Evolutionary conservation across 371 early-diverging fungal genomes (phyloP).

Genomic region (Circinella umbellata): DNA sequence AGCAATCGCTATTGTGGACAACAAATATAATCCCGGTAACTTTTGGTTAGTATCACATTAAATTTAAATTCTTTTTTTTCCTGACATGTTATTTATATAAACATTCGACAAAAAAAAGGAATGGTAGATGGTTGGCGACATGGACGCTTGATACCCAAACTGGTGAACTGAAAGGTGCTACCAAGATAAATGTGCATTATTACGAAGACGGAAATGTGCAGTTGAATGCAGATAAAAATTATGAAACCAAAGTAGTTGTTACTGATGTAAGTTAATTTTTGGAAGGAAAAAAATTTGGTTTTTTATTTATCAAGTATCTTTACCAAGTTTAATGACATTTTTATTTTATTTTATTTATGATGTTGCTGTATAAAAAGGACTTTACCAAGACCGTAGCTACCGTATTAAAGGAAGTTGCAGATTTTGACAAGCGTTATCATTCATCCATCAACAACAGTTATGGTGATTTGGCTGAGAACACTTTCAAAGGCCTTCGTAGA

Average conservation of each 20-base stretch:
- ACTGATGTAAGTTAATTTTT: slow-evolving; percentile 27
- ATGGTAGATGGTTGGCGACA: slow-evolving; percentile 89
- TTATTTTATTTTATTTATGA: background rate
- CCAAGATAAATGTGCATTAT: slow-evolving; percentile 90
- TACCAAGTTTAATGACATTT: too few relatives aligned
- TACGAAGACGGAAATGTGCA: slow-evolving; percentile 99
- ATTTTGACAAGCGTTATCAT: slow-evolving; percentile 86
- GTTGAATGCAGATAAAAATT: slow-evolving; percentile 76
- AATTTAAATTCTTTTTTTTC: too few relatives aligned
- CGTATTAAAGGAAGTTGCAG: slow-evolving; percentile 67
- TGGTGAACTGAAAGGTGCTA: slow-evolving; percentile 68
- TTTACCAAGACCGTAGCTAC: slow-evolving; percentile 51
- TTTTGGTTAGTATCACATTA: slow-evolving; percentile 69
- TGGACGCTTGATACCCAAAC: slow-evolving; percentile 73
- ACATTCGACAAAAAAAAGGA: slow-evolving; percentile 50
- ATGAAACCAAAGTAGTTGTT: slow-evolving; percentile 38
- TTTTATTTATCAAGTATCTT: too few relatives aligned
- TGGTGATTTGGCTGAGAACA: slow-evolving; percentile 76
- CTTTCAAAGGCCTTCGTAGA: slow-evolving; percentile 91
- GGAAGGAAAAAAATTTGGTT: background rate
- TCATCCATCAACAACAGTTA: slow-evolving; percentile 83
- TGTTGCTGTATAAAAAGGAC: slow-evolving; percentile 37
- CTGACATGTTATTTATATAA: too few relatives aligned
- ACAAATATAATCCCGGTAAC: slow-evolving; percentile 90
- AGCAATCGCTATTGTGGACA: slow-evolving; percentile 78